Base-by-base conservation (phyloP, 495 filamentous ascomycete genomes). In the Penicillium desertorum region DNA sequence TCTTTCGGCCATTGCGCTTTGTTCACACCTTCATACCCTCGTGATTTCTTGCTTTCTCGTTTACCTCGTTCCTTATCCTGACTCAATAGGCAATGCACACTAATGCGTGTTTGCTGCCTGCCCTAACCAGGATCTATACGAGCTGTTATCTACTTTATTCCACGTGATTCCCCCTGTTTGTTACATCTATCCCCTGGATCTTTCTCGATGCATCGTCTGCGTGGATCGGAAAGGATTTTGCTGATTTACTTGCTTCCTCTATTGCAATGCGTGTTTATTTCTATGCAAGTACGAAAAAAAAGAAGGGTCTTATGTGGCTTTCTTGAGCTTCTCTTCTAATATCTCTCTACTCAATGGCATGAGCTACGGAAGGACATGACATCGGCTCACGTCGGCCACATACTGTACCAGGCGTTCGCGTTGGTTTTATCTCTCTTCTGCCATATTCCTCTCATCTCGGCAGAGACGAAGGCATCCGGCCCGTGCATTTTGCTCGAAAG, bases 21-120 rank as follows among this genome's bases (percentile, higher is more conserved):
- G 55, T 67, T 54, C 22, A 52, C 60, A 61, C 64, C 62, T 57
- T 66, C 66, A 69, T 69, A 69, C 66, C 66, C 66, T 61, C 61
- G 59, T 62, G 29, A 29, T 63, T 43, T 52, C 30, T 58, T 64
- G 49, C 45, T 64, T 29, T 60, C 49, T 57, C 47, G 23, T 43
- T 60, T 51, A 41, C 57, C 43, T 57, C 54, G 54, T 51, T 55
- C 51, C 45, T 48, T 43, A 56, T 51, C 51, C 48, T 51, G 29
- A 32, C 44, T 36, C 22, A 17, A 17, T 22, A 39, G 22, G 53
- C 43, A 45, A 51, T 53, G n/a, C 37, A 54, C 44, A 51, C 29
- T 56, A 56, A 48, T 41, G 36, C 17, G 46, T 57, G 54, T 44
- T 20, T 48, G 54, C 46, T 54, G 46, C 41, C 29, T 59, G 19